A percentile compares a stretch with the other conserved stretches of the same genome.
These are phyloP conservation scores for Pseudozyma sp. DNA, from an alignment of 1,284 basidiomycete species.

Conservation along the genomic window DNA sequence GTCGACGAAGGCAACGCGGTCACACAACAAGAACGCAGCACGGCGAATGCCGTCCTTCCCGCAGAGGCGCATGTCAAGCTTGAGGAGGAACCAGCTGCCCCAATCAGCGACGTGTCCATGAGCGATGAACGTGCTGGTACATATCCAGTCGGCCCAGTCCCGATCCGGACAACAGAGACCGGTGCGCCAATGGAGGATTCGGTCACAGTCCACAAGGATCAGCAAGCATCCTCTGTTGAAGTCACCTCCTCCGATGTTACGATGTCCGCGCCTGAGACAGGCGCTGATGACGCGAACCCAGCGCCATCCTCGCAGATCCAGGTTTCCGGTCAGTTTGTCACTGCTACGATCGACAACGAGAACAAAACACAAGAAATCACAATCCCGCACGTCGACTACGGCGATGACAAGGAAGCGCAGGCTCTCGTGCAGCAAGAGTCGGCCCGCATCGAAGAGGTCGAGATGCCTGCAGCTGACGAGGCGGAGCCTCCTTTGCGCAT, in stretches of 20 bases:
- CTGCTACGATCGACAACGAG: slow-evolving; percentile 32
- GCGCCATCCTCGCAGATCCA: slow-evolving; percentile 23
- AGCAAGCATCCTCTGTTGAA: neutral
- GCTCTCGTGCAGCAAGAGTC: slow-evolving; percentile 25
- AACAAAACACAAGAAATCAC: slow-evolving; percentile 28
- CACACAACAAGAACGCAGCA: neutral
- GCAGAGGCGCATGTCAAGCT: slow-evolving; percentile 4
- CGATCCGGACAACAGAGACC: neutral
- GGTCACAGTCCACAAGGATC: neutral
- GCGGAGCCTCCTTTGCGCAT: slow-evolving; percentile 25
- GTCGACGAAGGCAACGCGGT: neutral
- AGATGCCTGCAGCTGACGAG: slow-evolving; percentile 24
- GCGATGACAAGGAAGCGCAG: slow-evolving; percentile 32
- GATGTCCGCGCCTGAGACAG: slow-evolving; percentile 1
- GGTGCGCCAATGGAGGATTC: neutral
- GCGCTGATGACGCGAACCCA: neutral
- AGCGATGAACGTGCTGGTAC: slow-evolving; percentile 3
- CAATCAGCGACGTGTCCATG: slow-evolving; percentile 12
- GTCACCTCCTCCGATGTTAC: neutral
- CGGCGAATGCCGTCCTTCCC: neutral
- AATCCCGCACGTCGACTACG: slow-evolving; percentile 33
- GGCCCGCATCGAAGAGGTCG: slow-evolving; percentile 40
- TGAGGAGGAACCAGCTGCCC: slow-evolving; percentile 17
- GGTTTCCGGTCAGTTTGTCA: slow-evolving; percentile 28
- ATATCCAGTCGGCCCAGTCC: neutral